Percentiles rank a stretch among this genome's conserved stretches.
These are phyloP conservation scores for Fonsecaea erecta DNA, from an alignment of 2,329 filamentous ascomycete genomes.

Conservation along the genomic window DNA sequence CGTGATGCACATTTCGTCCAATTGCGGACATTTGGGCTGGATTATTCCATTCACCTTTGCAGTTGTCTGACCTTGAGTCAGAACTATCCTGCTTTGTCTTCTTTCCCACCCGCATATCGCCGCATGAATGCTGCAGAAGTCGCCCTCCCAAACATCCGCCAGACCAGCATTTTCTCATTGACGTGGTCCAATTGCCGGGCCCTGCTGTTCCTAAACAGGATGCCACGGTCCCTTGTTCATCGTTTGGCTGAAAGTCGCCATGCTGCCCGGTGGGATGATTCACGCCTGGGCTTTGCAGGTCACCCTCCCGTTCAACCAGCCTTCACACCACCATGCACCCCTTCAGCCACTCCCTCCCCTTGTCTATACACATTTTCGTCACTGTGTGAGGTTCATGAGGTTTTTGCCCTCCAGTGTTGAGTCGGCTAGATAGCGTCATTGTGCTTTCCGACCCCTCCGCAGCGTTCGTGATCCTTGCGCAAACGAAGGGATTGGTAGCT, in stretches of 20 bases:
- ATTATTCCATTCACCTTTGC: constrained; percentile 27
- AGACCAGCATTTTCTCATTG: constrained; percentile 22
- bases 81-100: constrained; percentile 20
- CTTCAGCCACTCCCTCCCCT: constrained; percentile 26
- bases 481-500: constrained; percentile 24
- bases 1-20: constrained; percentile 25
- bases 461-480: constrained; percentile 26
- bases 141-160: constrained; percentile 19
- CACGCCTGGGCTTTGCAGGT: constrained; percentile 21
- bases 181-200: constrained; percentile 35
- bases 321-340: constrained; percentile 17
- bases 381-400: constrained; percentile 23
- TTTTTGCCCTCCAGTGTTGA: constrained; percentile 22
- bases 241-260: constrained; percentile 6
- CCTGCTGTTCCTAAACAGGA: constrained; percentile 13
- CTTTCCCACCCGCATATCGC: constrained; percentile 18
- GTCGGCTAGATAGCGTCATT: constrained; percentile 33
- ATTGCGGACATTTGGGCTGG: constrained; percentile 25
- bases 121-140: constrained; percentile 24
- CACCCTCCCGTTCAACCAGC: constrained; percentile 20
- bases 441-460: constrained; percentile 30
- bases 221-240: constrained; percentile 19
- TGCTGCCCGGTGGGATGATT: constrained; percentile 4
- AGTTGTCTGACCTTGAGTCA: constrained; percentile 32
- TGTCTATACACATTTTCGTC: constrained; percentile 15